These are phyloP conservation scores for Skeletonema marinoi DNA, from an alignment of 108 stramenopile genomes.

Conservation along the genomic window DNA sequence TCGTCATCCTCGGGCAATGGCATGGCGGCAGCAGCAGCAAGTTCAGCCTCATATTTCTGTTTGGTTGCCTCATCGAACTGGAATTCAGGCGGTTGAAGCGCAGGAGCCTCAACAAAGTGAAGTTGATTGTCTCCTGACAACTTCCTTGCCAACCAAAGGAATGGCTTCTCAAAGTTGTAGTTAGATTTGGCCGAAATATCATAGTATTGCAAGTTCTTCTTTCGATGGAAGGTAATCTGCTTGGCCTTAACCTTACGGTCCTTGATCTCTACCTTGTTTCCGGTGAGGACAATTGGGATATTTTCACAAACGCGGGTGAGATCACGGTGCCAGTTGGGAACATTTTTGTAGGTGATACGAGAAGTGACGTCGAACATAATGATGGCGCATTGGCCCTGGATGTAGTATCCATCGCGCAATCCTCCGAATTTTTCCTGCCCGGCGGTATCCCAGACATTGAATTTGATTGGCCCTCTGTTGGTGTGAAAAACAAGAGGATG, in stretches of 20 bases:
- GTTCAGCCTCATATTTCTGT: slow-evolving; percentile 85
- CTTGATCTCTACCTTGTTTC: slow-evolving; percentile 99
- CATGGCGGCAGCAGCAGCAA: slow-evolving; percentile 88
- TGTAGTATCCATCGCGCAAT: slow-evolving; percentile 97
- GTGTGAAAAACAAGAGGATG: slow-evolving; percentile 98
- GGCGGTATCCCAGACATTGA: slow-evolving; percentile 99
- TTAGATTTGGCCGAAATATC: slow-evolving; percentile 99
- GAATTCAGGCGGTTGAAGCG: slow-evolving; percentile 97
- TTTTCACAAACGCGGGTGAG: slow-evolving; percentile 99
- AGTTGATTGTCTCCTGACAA: slow-evolving; percentile 96
- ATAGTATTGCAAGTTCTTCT: slow-evolving; percentile 99
- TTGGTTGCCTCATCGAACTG: slow-evolving; percentile 91
- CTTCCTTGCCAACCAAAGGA: slow-evolving; percentile 99
- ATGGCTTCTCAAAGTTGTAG: slow-evolving; percentile 99
- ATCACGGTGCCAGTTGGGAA: slow-evolving; percentile 99
- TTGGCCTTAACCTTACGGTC: slow-evolving; percentile 99
- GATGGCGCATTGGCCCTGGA: slow-evolving; percentile 99
- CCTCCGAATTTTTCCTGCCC: slow-evolving; percentile 99
- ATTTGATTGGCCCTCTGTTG: slow-evolving; percentile 98
- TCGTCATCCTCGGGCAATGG: slow-evolving; percentile 97
- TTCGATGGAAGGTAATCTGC: slow-evolving; percentile 99
- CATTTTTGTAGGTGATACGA: slow-evolving; percentile 99
- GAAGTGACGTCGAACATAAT: slow-evolving; percentile 98
- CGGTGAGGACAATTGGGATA: slow-evolving; percentile 98
- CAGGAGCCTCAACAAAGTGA: slow-evolving; percentile 97